Base-by-base conservation (phyloP, 2,329 filamentous ascomycete species). In the Trichoderma polysporum region DNA sequence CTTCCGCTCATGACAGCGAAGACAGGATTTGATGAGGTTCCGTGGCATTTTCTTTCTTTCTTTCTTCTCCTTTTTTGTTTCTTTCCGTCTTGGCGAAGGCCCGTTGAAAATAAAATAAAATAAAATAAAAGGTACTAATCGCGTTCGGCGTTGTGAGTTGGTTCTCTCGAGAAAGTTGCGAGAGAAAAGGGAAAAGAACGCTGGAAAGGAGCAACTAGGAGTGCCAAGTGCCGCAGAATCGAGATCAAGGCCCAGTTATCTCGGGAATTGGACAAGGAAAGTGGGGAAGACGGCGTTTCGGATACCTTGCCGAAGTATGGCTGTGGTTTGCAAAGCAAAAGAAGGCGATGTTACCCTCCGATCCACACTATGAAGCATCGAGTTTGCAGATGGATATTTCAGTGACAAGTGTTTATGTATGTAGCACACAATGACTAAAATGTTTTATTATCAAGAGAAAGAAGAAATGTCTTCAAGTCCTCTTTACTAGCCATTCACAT, bases 1-100 rank as follows among this genome's bases (percentile, higher is more conserved):
- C 8, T 57, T 57, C 33, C 53, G 53, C 53, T 57, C 53, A 33
- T 57, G 53, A 25, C 53, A 57, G 19, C 33, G 53, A n/a, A 57
- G 53, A 25, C 53, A 57, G 7, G 53, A 37, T 19, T 39, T 57
- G 22, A 57, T 57, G 10, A 57, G 53, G 15, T 57, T 57, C 8
- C 53, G 53, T 4, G 53, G 13, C 53, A 57, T 57, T 22, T 50
- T 53, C 13, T 15, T 53, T 22, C 25, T 53, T 53, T 33, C 31
- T 22, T 13, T 22, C 6, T 15, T 54, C 29, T 13, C 17, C 8
- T 35, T 54, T 35, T 25, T 25, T 54, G 49, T 31, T n/a, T n/a
- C n/a, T n/a, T n/a, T n/a, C n/a, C n/a, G n/a, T n/a, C n/a, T n/a
- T n/a, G n/a, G n/a, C n/a, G n/a, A 17, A 53, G 49, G 31, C 49